Base-by-base conservation (phyloP, 768 basidiomycete species). In the Calocybe gangraenosa region DNA sequence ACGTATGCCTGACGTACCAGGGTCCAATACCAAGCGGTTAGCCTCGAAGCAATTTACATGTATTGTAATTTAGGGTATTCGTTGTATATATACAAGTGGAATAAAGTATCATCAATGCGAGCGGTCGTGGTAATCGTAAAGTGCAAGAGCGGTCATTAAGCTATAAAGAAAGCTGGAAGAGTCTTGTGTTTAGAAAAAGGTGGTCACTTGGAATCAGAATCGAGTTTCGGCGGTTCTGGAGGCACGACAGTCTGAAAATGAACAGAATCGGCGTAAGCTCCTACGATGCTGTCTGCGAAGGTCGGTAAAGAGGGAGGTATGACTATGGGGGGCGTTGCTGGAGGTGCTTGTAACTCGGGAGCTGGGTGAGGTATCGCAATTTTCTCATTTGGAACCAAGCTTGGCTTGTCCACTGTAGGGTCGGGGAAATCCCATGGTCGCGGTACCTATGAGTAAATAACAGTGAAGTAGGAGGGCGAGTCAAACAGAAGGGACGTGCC, bases 371-470 rank as follows among this genome's bases (percentile, higher is more conserved):
- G 14, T 25, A 40, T 30, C 38, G 39, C 11, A 19, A 43, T 23
- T 11, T 21, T 7, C 14, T 46, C 52, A n/a, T 46, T 55, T 19
- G 42, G 46, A 8, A 38, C 46, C 22, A 15, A 10, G 13, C 34
- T 50, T 17, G 25, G 25, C 6, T 5, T 5, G 25, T 28, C 25
- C 11, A 50, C 45, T 18, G 63, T 61, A 35, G 67, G 67, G 34
- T 71, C 65, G 28, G 81, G 68, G 43, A 79, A 91, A 60, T 92
- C 89, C 89, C 89, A 92, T 30, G 88, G 68, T 19, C 83, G 82
- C 32, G 88, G 82, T 38, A 85, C 73, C 73, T 77, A 40, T 10
- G 25, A n/a, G 11, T 17, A 33, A 38, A 5, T 20, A 10, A 7
- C 21, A 13, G n/a, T 37, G 11, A 38, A 15, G 1, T 6, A 32